Conservation (phyloP, 805 yeast species). For the Kodamaea neixiangensis region DNA sequence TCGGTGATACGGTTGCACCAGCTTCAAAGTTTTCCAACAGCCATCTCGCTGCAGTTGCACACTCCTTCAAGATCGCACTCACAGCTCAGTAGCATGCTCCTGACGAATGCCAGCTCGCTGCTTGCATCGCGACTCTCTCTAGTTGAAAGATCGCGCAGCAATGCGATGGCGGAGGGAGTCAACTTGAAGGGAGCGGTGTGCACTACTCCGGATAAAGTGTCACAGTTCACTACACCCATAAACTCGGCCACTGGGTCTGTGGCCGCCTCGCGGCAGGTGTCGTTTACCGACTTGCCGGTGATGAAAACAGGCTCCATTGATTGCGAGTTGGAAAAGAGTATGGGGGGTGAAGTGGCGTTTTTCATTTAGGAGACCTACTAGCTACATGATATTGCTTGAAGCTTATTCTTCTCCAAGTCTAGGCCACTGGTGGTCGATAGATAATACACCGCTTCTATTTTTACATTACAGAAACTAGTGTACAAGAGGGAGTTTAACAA, state of each 20-base stretch:
- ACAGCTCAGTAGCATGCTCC: slow-evolving; percentile 2
- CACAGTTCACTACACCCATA: slow-evolving; percentile 26
- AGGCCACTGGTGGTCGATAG: not conserved
- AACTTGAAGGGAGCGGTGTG: slow-evolving; percentile 29
- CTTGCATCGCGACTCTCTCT: slow-evolving; percentile 15
- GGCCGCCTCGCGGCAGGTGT: slow-evolving; percentile 14
- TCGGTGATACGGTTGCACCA: slow-evolving; percentile 4
- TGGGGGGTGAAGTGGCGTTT: slow-evolving; percentile 1
- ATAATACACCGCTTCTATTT: not conserved
- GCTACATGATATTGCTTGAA: not conserved
- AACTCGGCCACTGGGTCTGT: slow-evolving; percentile 14
- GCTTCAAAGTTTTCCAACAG: not conserved
- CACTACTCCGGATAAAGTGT: slow-evolving; percentile 27
- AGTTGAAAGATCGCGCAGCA: slow-evolving; percentile 16
- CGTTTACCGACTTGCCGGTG: slow-evolving; percentile 6
- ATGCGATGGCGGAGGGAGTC: slow-evolving; percentile 14
- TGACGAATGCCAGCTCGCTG: slow-evolving; percentile 13
- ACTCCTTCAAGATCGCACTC: not conserved
- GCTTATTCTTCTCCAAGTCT: not conserved
- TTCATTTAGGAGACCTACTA: no score
- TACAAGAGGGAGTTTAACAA: not conserved
- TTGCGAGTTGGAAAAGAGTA: not conserved
- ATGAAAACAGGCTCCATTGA: slow-evolving; percentile 1
- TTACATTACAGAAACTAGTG: not conserved
- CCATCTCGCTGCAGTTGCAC: not conserved